Base-by-base conservation (phyloP, 805 yeast species). In the Metschnikowia picachoensis region DNA sequence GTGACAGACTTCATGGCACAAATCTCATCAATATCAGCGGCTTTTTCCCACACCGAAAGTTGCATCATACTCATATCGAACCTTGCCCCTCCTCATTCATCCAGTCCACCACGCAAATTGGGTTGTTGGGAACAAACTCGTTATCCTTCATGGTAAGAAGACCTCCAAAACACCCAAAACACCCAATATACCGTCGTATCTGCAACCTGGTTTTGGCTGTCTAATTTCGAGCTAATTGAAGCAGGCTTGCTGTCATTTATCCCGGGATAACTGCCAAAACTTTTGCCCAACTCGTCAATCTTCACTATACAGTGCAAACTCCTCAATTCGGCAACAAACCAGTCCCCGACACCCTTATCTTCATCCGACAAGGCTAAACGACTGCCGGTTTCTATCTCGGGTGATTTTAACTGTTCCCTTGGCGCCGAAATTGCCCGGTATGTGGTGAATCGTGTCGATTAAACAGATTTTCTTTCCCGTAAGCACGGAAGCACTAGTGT, bases 61-160 rank as follows among this genome's bases (percentile, higher is more conserved):
- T 85, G 77, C 77, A 83, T 82, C 61, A 81, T 73, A 37, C 83
- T 73, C 64, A 77, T 70, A n/a, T 89, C 87, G 57, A 83, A 84
- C 41, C 91, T 65, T 0, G 90, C 89, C 91, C 91, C 66, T 84
- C 91, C 59, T 84, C 91, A 57, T 84, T 84, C 61, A 82, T 80
- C 91, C 91, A 84, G 57, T 79, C 73, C 35, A 84, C 73, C 4
- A 81, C 72, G 6, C 83, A 81, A 45, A 84, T 75, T 8, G 89
- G 89, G 50, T 71, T 83, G 44, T 80, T 74, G n/a, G 91, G 87
- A 10, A 67, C 70, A 56, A 65, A 74, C 36, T 72, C 67, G 60
- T 80, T 78, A 14, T 79, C 87, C 48, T 80, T 77, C 58, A 84
- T 64, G 4, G 88, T 82, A 49, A 87, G 68, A 84, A 62, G 5